These are phyloP conservation scores for Mycena polygramma DNA, from an alignment of 768 basidiomycete species.

Conservation along the genomic window DNA sequence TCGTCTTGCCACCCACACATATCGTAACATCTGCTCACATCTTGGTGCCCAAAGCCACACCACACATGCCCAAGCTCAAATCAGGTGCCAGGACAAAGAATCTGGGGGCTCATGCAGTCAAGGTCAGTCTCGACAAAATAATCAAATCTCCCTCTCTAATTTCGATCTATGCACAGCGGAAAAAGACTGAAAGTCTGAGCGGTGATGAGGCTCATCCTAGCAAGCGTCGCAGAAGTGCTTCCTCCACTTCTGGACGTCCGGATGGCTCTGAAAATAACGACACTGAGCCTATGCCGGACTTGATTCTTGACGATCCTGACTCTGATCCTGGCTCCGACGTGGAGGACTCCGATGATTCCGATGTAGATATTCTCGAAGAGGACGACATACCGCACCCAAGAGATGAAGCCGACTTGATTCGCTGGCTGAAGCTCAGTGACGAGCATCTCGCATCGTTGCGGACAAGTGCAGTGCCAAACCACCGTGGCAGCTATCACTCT, in stretches of 20 bases:
- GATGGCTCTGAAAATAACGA: neutral
- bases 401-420: neutral
- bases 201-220: neutral
- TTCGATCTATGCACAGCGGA: neutral
- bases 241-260: neutral
- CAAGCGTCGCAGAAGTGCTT: neutral
- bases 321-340: neutral
- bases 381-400: conserved; percentile 8
- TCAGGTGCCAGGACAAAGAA: neutral
- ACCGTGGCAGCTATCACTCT: neutral
- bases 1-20: conserved; percentile 3
- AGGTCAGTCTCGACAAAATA: neutral
- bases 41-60: neutral
- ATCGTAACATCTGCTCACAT: too few species aligned
- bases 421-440: conserved; percentile 10
- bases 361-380: conserved; percentile 5
- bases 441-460: neutral
- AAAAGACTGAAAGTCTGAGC: neutral
- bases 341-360: neutral
- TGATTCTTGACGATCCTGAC: neutral
- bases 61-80: neutral
- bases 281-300: neutral
- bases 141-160: neutral
- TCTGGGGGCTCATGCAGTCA: neutral
- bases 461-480: neutral